Evolutionary conservation across 345 rosid genomes (phyloP), one percentile per base, ranked within the genome.

Genomic region (Boechera retrofracta): DNA sequence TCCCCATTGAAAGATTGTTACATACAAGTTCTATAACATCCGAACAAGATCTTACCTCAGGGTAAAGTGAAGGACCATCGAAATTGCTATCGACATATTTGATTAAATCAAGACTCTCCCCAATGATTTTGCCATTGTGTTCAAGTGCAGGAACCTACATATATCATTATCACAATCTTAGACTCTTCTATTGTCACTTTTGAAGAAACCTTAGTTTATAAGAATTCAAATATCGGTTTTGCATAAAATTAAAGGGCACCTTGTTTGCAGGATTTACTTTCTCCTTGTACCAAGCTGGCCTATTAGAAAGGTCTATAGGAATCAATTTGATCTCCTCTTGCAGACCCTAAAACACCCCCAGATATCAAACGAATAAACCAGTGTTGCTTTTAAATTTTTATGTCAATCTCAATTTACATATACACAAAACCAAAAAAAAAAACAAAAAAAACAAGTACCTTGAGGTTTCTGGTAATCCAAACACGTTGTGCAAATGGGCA

Each of bases 271-370:
- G 89, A 75, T 89, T 72, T n/a, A 90, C 90, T 80, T 86, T 92
- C 84, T 92, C 97, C 65, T 82, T 80, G 79, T 84, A 95, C 99
- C 98, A 90, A 73, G 80, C 74, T 80, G 99, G 99, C 80, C 91
- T 88, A 71, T 89, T 81, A 42, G 66, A 48, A 74, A 95, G 83
- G 73, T 89, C 84, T 12, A 92, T 71, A 26, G 97, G 90, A 78
- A 90, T 90, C 79, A 92, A 70, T 65, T 90, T 80, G 64, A 92
- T 92, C 82, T 83, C 76, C 35, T 94, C 95, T 78, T 92, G 98
- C 75, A 89, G 86, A 32, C 94, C 96, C 99, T 94, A 85, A 48
- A 49, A 52, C 71, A 45, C 2, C 45, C 42, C 59, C 28, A 63
- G 72, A 73, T 28, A 77, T 62, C 6, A 18, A 47, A 57, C 6